phyloP scores from a whole-genome alignment of 768 basidiomycete genomes.

The Amanita rubescens region DNA sequence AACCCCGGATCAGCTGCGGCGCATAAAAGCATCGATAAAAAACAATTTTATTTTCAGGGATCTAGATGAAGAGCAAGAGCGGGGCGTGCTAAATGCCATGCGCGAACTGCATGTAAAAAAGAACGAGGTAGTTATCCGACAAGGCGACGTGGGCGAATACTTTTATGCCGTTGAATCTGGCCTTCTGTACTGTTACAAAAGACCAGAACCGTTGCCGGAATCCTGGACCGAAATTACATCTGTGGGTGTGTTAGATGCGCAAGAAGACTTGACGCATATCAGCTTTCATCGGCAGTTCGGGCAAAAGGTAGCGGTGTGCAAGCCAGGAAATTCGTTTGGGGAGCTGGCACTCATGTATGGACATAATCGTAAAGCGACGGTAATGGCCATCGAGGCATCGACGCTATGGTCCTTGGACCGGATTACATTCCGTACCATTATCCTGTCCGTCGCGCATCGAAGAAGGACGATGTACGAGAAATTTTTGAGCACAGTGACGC shows the following conservation, averaged over 20 bases:
- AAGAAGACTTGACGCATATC: slow-evolving; percentile 54
- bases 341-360: slow-evolving; percentile 99
- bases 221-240: slow-evolving; percentile 43
- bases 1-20: slow-evolving; percentile 71
- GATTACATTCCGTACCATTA: slow-evolving; percentile 96
- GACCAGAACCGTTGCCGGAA: slow-evolving; percentile 56
- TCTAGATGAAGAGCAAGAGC: slow-evolving; percentile 93
- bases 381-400: slow-evolving; percentile 73
- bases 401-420: slow-evolving; percentile 95
- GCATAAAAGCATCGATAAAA: slow-evolving; percentile 82
- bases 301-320: slow-evolving; percentile 78
- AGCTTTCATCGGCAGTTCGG: slow-evolving; percentile 68
- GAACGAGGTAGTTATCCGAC: slow-evolving; percentile 89
- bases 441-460: slow-evolving; percentile 85
- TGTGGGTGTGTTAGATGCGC: slow-evolving; percentile 28
- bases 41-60: slow-evolving; percentile 94
- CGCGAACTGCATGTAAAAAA: slow-evolving; percentile 67
- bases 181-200: slow-evolving; percentile 75
- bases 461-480: slow-evolving; percentile 94
- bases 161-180: slow-evolving; percentile 97
- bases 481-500: slow-evolving; percentile 85
- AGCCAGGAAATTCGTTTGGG: slow-evolving; percentile 83
- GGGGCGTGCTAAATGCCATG: slow-evolving; percentile 92
- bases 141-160: slow-evolving; percentile 95
- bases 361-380: slow-evolving; percentile 91